These are phyloP conservation scores for Xylariaceae sp. DNA, from an alignment of 2,329 filamentous ascomycete genomes.

Conservation along the genomic window DNA sequence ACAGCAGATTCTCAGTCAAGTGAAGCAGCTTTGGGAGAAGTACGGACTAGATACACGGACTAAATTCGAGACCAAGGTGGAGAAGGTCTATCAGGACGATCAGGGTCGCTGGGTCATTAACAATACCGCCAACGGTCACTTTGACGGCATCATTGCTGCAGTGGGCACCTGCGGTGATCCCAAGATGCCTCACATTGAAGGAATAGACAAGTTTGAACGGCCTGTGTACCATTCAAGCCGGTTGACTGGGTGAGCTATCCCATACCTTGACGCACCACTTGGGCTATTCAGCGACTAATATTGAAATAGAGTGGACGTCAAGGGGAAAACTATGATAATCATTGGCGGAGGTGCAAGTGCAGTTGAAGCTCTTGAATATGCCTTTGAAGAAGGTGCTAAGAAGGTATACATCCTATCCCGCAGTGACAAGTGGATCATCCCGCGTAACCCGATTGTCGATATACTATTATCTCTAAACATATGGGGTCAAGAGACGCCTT, in stretches of 20 bases:
- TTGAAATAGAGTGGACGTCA: slow-evolving; percentile 62
- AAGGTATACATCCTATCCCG: slow-evolving; percentile 76
- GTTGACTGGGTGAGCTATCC: slow-evolving; percentile 62
- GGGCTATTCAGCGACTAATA: slow-evolving; percentile 29
- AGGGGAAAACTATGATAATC: slow-evolving; percentile 76
- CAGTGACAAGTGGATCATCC: slow-evolving; percentile 87
- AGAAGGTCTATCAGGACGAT: slow-evolving; percentile 71
- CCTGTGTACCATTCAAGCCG: slow-evolving; percentile 76
- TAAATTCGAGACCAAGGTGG: slow-evolving; percentile 72
- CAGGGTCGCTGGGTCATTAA: slow-evolving; percentile 80
- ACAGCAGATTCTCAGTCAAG: slow-evolving; percentile 75
- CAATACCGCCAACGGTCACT: slow-evolving; percentile 69
- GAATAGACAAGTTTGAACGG: slow-evolving; percentile 75
- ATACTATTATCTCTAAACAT: slow-evolving; percentile 77
- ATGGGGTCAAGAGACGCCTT: slow-evolving; percentile 74
- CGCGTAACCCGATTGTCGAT: slow-evolving; percentile 77
- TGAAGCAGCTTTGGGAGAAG: slow-evolving; percentile 73
- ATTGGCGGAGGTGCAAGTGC: slow-evolving; percentile 82
- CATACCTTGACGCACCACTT: background rate
- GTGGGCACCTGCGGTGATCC: slow-evolving; percentile 82
- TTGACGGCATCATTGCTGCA: slow-evolving; percentile 79
- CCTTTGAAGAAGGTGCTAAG: slow-evolving; percentile 67
- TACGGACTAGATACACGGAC: slow-evolving; percentile 76
- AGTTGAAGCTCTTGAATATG: slow-evolving; percentile 83
- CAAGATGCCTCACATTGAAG: slow-evolving; percentile 72